Evolutionary conservation across 345 rosid genomes (phyloP).

Genomic region (Boechera retrofracta): DNA sequence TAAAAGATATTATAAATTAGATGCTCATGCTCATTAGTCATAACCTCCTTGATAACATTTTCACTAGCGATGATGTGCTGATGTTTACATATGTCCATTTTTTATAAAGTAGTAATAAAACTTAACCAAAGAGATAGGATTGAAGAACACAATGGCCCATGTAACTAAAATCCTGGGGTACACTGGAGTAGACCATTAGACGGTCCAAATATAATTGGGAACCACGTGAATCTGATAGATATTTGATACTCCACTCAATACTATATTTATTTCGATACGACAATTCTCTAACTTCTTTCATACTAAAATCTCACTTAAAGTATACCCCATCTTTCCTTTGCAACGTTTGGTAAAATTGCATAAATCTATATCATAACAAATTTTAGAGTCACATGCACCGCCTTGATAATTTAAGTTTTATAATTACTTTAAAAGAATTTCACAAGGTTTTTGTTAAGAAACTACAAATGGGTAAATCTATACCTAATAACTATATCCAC

Average conservation of each 20-base stretch:
- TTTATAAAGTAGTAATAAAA: neutral
- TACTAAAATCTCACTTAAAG: constrained; percentile 39
- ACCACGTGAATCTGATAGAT: constrained; percentile 40
- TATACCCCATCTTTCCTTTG: constrained; percentile 22
- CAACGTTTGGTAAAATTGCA: constrained; percentile 23
- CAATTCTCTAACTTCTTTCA: constrained; percentile 31
- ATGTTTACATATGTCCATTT: neutral
- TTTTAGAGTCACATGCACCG: constrained; percentile 20
- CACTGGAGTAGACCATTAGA: constrained; percentile 11
- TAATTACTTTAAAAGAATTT: neutral
- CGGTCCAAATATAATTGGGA: constrained; percentile 30
- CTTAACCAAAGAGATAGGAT: neutral
- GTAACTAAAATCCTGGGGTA: constrained; percentile 32
- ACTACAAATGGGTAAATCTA: neutral
- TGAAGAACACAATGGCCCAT: constrained; percentile 36
- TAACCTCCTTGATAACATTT: neutral
- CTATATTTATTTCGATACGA: constrained; percentile 36
- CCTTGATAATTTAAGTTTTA: neutral
- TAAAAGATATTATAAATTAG: neutral
- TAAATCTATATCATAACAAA: constrained; percentile 4
- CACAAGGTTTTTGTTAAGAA: neutral
- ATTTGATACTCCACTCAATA: constrained; percentile 38
- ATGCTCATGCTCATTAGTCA: neutral
- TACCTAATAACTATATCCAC: neutral
- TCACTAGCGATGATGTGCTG: neutral